phyloP scores from a whole-genome alignment of 208 protist species.

The Leishmania mexicana region DNA sequence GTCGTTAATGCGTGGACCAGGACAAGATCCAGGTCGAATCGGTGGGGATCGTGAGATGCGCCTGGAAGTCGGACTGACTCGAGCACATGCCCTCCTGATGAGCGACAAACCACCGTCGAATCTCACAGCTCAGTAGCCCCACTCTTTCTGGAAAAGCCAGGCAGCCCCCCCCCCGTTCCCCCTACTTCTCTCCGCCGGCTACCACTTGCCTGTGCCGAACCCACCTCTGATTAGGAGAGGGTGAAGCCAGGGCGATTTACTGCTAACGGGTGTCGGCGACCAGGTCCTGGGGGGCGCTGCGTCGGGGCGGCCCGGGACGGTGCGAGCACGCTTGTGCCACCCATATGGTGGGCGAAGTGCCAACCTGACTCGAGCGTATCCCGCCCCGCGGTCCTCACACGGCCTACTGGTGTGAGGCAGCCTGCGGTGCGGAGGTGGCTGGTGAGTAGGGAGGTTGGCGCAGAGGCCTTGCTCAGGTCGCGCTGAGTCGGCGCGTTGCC shows the following conservation, averaged over 20 bases:
- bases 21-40: conserved; percentile 30
- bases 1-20: conserved; percentile 81
- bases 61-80: neutral
- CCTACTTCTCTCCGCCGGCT: too few species aligned
- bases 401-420: neutral
- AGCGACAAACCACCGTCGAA: neutral
- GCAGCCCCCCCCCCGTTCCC: neutral
- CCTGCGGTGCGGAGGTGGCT: neutral
- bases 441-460: neutral
- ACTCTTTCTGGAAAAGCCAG: neutral
- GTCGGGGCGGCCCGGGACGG: neutral
- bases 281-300: neutral
- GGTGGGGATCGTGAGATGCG: neutral
- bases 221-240: too few species aligned
- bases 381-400: neutral
- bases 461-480: neutral
- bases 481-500: neutral
- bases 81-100: neutral
- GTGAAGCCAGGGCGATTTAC: neutral
- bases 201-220: neutral
- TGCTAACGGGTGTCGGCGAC: neutral
- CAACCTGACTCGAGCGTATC: neutral
- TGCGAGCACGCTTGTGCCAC: neutral
- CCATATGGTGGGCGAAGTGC: neutral
- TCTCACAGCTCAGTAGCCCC: neutral